phyloP scores from a whole-genome alignment of 2,329 filamentous ascomycete species.

The Truncatella angustata region DNA sequence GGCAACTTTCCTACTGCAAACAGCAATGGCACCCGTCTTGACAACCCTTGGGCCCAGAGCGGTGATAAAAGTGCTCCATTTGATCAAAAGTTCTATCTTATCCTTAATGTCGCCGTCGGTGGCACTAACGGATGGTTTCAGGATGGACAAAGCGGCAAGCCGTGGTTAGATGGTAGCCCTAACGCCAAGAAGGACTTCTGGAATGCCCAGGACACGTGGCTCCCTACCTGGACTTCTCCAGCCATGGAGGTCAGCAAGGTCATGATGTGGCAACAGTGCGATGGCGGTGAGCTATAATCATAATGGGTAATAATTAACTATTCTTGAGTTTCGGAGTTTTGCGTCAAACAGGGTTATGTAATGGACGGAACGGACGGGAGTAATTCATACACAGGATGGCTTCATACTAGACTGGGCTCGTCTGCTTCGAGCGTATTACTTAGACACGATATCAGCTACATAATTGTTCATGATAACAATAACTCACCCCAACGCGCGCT shows the following conservation, averaged over 20 bases:
- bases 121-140: slow-evolving; percentile 82
- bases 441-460: background rate
- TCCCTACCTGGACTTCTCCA: slow-evolving; percentile 68
- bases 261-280: slow-evolving; percentile 68
- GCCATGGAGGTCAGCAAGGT: slow-evolving; percentile 70
- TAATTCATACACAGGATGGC: background rate
- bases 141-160: slow-evolving; percentile 69
- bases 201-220: slow-evolving; percentile 63
- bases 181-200: slow-evolving; percentile 77
- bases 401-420: background rate
- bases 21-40: slow-evolving; percentile 63
- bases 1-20: slow-evolving; percentile 65
- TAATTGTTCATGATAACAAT: background rate
- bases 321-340: background rate
- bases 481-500: too few relatives aligned
- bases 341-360: background rate
- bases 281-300: slow-evolving; percentile 52
- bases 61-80: slow-evolving; percentile 66
- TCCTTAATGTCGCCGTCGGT: slow-evolving; percentile 74
- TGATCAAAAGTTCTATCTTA: slow-evolving; percentile 73
- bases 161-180: slow-evolving; percentile 69
- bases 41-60: slow-evolving; percentile 63
- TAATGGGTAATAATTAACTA: slow-evolving; percentile 21
- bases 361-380: background rate
- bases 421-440: background rate